phyloP scores from a whole-genome alignment of 2,329 filamentous ascomycete species.

The Eutypella sp. region DNA sequence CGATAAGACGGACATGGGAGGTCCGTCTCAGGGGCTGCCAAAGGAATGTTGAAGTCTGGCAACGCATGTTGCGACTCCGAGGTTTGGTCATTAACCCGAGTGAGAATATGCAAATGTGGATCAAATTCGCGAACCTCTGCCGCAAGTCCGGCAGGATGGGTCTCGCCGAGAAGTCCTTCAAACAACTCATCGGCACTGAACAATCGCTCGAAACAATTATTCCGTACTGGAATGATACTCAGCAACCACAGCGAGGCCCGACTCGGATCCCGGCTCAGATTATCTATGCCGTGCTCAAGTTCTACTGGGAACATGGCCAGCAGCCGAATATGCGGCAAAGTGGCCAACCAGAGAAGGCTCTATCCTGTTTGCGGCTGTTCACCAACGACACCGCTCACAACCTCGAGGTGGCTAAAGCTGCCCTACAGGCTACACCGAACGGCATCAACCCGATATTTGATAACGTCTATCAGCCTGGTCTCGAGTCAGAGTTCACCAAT shows the following conservation, averaged over 20 bases:
- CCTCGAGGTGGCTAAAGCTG: conserved; percentile 47
- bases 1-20: conserved; percentile 93
- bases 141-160: conserved; percentile 94
- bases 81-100: conserved; percentile 85
- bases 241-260: conserved; percentile 28
- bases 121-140: conserved; percentile 98
- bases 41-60: conserved; percentile 97
- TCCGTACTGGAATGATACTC: conserved; percentile 49
- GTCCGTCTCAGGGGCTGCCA: conserved; percentile 91
- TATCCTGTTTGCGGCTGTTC: conserved; percentile 56
- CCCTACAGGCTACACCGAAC: conserved; percentile 41
- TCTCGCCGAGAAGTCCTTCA: conserved; percentile 89
- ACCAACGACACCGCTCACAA: conserved; percentile 54
- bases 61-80: conserved; percentile 92
- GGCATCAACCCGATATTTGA: conserved; percentile 42
- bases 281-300: conserved; percentile 95
- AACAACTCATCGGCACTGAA: conserved; percentile 76
- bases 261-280: conserved; percentile 66
- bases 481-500: conserved; percentile 41
- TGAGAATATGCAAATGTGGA: conserved; percentile 99
- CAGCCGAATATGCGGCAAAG: conserved; percentile 39
- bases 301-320: conserved; percentile 85
- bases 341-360: conserved; percentile 47
- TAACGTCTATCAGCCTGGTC: conserved; percentile 45
- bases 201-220: conserved; percentile 56